phyloP scores from a whole-genome alignment of 164 flowering plant genomes.

The Nymphaea colorata region DNA sequence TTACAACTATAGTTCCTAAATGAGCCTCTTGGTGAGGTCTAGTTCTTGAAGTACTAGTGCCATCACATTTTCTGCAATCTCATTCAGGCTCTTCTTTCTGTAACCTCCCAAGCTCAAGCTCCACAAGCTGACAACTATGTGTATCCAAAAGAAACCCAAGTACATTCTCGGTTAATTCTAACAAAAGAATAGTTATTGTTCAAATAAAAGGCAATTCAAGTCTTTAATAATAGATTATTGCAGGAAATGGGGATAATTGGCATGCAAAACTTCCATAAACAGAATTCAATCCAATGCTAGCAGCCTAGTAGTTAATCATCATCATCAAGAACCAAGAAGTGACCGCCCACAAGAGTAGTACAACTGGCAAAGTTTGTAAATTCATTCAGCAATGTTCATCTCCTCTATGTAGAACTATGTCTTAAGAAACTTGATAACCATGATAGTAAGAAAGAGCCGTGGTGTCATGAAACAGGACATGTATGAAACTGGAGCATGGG shows the following conservation, averaged over 20 bases:
- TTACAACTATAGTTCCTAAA: conserved; percentile 58
- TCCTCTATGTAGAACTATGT: too few species aligned
- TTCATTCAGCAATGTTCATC: too few species aligned
- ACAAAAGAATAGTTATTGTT: not conserved
- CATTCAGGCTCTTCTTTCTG: conserved; percentile 62
- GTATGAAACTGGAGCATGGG: conserved; percentile 45
- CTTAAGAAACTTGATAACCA: too few species aligned
- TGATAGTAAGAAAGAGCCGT: too few species aligned
- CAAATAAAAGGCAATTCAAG: too few species aligned
- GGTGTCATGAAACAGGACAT: not conserved
- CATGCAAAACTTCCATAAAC: too few species aligned
- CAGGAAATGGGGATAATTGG: too few species aligned
- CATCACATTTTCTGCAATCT: conserved; percentile 63
- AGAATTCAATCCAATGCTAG: too few species aligned
- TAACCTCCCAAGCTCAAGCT: conserved; percentile 62
- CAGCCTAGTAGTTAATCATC: too few species aligned
- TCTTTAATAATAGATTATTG: too few species aligned
- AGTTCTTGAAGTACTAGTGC: conserved; percentile 45
- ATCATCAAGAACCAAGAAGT: too few species aligned
- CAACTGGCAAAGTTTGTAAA: not conserved
- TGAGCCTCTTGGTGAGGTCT: conserved; percentile 59
- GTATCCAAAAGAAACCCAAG: conserved; percentile 6
- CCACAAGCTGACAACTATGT: conserved; percentile 52
- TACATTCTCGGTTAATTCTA: not conserved
- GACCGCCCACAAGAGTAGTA: too few species aligned